These are phyloP conservation scores for Neonectria ditissima DNA, from an alignment of 2,329 filamentous ascomycete species.

Conservation along the genomic window DNA sequence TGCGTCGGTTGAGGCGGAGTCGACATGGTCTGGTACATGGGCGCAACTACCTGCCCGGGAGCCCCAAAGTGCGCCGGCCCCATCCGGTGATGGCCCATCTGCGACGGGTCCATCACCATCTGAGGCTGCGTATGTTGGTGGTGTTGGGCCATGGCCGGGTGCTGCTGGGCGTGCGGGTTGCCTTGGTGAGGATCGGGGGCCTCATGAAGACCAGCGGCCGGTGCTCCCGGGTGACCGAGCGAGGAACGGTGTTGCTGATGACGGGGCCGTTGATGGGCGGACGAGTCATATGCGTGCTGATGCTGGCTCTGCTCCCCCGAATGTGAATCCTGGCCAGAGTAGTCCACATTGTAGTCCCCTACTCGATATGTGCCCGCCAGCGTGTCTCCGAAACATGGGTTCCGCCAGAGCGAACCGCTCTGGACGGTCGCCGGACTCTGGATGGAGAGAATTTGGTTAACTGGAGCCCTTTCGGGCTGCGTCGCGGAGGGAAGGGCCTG, in stretches of 20 bases:
- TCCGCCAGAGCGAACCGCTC: constrained; percentile 82
- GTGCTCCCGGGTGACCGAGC: constrained; percentile 59
- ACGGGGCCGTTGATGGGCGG: constrained; percentile 52
- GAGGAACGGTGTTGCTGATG: constrained; percentile 58
- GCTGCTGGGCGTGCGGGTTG: constrained; percentile 47
- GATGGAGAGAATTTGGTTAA: constrained; percentile 68
- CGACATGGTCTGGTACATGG: constrained; percentile 64
- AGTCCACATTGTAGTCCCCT: constrained; percentile 80
- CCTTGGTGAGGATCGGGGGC: constrained; percentile 54
- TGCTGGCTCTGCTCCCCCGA: constrained; percentile 73
- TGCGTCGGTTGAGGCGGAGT: constrained; percentile 53
- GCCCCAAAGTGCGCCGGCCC: constrained; percentile 66
- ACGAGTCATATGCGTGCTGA: constrained; percentile 71
- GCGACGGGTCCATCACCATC: constrained; percentile 67
- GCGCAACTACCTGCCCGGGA: constrained; percentile 61
- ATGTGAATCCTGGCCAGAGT: constrained; percentile 75
- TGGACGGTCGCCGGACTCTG: constrained; percentile 76
- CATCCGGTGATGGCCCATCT: constrained; percentile 65
- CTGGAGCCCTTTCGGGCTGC: constrained; percentile 67
- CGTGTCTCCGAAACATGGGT: constrained; percentile 78
- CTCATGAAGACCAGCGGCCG: constrained; percentile 60
- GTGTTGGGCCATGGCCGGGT: constrained; percentile 56
- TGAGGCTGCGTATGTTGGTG: constrained; percentile 63
- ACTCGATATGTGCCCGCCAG: constrained; percentile 81
- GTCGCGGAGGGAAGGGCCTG: constrained; percentile 48